Evolutionary conservation across 1,284 basidiomycete genomes (phyloP), one percentile per base, ranked within the genome.

Genomic region (Porogramme epimiltina): DNA sequence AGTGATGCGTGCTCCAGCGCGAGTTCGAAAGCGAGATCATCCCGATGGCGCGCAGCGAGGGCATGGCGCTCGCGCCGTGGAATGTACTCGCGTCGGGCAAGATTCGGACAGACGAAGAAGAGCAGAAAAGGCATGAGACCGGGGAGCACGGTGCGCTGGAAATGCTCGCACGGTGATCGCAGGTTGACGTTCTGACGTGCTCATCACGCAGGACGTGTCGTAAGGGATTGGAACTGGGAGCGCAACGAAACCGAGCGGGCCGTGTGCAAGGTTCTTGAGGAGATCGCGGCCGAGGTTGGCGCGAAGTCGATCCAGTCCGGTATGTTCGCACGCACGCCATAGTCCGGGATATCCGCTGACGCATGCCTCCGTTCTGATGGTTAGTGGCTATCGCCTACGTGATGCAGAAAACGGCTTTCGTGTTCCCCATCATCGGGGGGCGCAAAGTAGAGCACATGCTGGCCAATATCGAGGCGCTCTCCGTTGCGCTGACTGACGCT

Each of bases 21-120:
- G 78, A 78, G 52, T 70, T 84, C 49, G 82, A 84, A 67, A 70
- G 80, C 8, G 81, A 85, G 13, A 78, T 85, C 54, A 72, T 85
- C 42, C 82, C 82, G 5, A 84, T 85, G 81, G 51, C 41, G 16
- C 38, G 50, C 11, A n/a, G 47, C 31, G 60, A 63, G 44, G 62
- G 61, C 47, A 45, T 64, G 42, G 64, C 60, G 3, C 55, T 66
- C 36, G 60, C 60, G 2, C 56, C 59, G 2, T 65, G 68, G 70
- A 66, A 66, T 34, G 69, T 68, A 0, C 60, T 75, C 5, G 70
- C 60, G 0, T 51, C 56, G 0, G 63, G 66, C 0, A 62, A 62
- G 9, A 67, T 74, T 36, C 58, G 60, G 23, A 60, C 64, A 0
- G 60, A 68, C 41, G 62, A 58, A 16, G 58, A 68, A 39, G 65